Base-by-base conservation (phyloP, 176 grass and related monocot species). In the Oryza meyeriana region DNA sequence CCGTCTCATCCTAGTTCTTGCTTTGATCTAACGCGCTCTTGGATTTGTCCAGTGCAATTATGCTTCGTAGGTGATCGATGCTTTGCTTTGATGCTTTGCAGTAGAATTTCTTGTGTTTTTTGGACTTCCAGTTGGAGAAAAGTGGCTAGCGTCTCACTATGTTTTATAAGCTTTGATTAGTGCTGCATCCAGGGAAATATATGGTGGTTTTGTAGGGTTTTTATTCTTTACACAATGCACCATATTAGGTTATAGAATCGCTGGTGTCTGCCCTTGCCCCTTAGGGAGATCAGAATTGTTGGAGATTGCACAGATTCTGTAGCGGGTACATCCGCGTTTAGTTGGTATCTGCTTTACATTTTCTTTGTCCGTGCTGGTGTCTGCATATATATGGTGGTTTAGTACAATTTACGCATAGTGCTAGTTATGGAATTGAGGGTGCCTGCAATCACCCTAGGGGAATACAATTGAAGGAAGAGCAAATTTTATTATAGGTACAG, bases 131-230 rank as follows among this genome's bases (percentile, higher is more conserved):
- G 69, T 58, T 35, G 85, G 47, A 44, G 10, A 36, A n/a, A 42
- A 76, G 30, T 70, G 26, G 45, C 17, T 66, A 52, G 9, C 42
- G 57, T 80, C 29, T 80, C 61, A 11, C 69, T 17, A 44, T 86
- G 30, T 29, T 50, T 35, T 16, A 22, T 78, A 5, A 10, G 44
- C 34, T 28, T 41, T 78, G 25, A 17, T 55, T 84, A 26, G 18
- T 68, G 35, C 34, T 16, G 18, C 18, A 52, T 52, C 6, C 67
- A 52, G 17, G 67, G 20, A 64, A 66, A 79, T 50, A 24, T 66
- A 16, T 55, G 64, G 44, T 16, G 18, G 27, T 80, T 80, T 81
- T 27, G 31, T 32, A 35, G 5, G n/a, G 58, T 36, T 5, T 42
- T 1, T 42, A 12, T 2, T 10, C 40, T 55, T 36, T 50, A 17